A percentile compares a stretch with the other conserved stretches of the same genome.
These are phyloP conservation scores for Dactylellina sp. DNA, from an alignment of 2,329 filamentous ascomycete species.

Conservation along the genomic window DNA sequence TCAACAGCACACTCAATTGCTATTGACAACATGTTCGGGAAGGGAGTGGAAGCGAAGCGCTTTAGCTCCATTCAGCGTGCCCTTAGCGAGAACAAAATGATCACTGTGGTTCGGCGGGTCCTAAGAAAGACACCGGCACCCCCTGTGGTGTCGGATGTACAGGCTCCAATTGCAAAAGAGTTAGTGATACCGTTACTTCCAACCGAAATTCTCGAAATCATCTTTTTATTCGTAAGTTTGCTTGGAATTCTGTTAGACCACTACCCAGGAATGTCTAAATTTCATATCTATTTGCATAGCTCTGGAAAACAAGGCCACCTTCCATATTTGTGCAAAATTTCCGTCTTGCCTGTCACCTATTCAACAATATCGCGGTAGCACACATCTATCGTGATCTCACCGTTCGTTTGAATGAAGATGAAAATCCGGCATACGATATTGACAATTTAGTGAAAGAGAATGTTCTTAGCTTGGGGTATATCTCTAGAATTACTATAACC, in stretches of 20 bases:
- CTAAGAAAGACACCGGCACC: not conserved
- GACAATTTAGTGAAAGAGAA: not conserved
- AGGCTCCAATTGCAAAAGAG: not conserved
- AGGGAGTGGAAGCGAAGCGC: not conserved
- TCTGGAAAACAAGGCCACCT: slow-evolving; percentile 4
- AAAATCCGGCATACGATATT: not conserved
- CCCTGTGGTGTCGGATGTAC: not conserved
- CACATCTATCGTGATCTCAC: slow-evolving; percentile 18
- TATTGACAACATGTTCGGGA: slow-evolving; percentile 5
- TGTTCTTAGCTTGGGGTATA: not conserved
- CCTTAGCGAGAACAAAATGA: not conserved
- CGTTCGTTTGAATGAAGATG: slow-evolving; percentile 25
- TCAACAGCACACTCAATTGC: not conserved
- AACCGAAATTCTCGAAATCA: slow-evolving; percentile 21
- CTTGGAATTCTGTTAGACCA: too few species aligned
- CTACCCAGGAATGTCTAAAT: too few species aligned
- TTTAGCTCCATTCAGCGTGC: slow-evolving; percentile 13
- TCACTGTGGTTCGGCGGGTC: not conserved
- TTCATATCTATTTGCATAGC: not conserved
- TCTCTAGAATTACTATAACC: slow-evolving; percentile 12
- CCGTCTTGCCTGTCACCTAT: slow-evolving; percentile 24
- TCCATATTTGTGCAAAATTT: slow-evolving; percentile 11
- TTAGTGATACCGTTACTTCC: slow-evolving; percentile 14
- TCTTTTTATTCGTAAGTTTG: slow-evolving; percentile 31
- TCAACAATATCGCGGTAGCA: slow-evolving; percentile 25